These are phyloP conservation scores for Orbilia quercus DNA, from an alignment of 2,329 filamentous ascomycete genomes.

Conservation along the genomic window DNA sequence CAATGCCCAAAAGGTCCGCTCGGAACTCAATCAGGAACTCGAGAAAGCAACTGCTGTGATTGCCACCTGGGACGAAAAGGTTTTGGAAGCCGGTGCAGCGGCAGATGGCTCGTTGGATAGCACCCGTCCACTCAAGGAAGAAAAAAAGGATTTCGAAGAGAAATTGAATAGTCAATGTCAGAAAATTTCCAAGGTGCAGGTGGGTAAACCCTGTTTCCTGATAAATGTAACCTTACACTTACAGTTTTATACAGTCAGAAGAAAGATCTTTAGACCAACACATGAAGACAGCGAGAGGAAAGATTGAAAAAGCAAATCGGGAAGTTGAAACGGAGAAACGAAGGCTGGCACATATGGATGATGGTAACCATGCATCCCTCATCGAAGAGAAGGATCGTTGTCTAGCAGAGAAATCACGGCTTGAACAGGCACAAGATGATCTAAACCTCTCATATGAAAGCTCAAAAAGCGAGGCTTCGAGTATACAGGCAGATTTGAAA, in stretches of 20 bases:
- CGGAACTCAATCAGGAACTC: conserved; percentile 4
- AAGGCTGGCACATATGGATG: conserved; percentile 59
- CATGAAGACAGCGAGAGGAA: conserved; percentile 51
- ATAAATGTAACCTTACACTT: background rate
- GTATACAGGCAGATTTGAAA: conserved; percentile 62
- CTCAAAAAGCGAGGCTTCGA: conserved; percentile 64
- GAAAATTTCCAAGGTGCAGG: conserved; percentile 20
- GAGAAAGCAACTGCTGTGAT: conserved; percentile 13
- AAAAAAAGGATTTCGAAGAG: conserved; percentile 38
- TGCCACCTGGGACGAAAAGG: conserved; percentile 22
- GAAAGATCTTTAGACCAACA: conserved; percentile 58
- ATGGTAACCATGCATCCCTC: conserved; percentile 61
- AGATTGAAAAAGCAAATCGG: conserved; percentile 55
- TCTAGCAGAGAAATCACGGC: conserved; percentile 69
- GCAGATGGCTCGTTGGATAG: conserved; percentile 33
- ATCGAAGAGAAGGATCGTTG: conserved; percentile 67
- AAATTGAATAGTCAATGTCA: background rate
- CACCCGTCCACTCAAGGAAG: conserved; percentile 31
- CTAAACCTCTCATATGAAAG: conserved; percentile 70
- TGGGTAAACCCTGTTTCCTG: background rate
- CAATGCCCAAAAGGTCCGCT: background rate
- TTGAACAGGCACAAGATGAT: conserved; percentile 73
- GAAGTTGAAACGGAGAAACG: conserved; percentile 55
- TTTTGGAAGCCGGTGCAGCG: conserved; percentile 25
- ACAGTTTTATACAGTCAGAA: conserved; percentile 59